phyloP scores from a whole-genome alignment of 2,329 filamentous ascomycete genomes.

The Fusarium hostae region DNA sequence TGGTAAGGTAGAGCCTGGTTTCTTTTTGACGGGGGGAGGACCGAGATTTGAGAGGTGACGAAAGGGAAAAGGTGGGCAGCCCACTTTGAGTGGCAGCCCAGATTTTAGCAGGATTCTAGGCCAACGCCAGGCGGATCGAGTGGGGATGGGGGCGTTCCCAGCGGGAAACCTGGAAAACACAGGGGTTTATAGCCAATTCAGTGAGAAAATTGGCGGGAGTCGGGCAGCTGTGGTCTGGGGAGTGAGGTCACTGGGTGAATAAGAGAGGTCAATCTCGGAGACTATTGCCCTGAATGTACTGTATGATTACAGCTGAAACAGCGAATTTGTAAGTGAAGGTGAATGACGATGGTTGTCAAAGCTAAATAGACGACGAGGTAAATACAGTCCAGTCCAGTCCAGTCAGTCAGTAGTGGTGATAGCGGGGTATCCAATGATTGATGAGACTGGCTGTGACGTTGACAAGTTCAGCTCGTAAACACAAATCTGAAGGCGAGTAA shows the following conservation, averaged over 20 bases:
- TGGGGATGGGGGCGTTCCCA: constrained; percentile 36
- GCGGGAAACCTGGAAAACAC: constrained; percentile 37
- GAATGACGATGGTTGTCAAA: constrained; percentile 21
- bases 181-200: constrained; percentile 10
- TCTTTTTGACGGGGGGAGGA: constrained; percentile 38
- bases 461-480: constrained; percentile 1
- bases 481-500: neutral
- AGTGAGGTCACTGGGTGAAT: constrained; percentile 34
- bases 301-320: constrained; percentile 1
- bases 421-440: constrained; percentile 28
- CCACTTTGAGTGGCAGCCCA: constrained; percentile 39
- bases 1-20: constrained; percentile 34
- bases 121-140: constrained; percentile 38
- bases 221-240: neutral
- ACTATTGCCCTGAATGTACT: constrained; percentile 3
- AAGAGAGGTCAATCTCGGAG: constrained; percentile 7
- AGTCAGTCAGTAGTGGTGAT: constrained; percentile 12
- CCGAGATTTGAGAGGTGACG: constrained; percentile 39
- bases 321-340: neutral
- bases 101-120: constrained; percentile 42
- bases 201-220: neutral
- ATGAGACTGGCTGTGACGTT: constrained; percentile 25
- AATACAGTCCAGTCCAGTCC: neutral
- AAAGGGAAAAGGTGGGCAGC: constrained; percentile 39
- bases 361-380: constrained; percentile 10